Conservation (phyloP, 75 land plant species). For the Cunninghamia lanceolata region DNA sequence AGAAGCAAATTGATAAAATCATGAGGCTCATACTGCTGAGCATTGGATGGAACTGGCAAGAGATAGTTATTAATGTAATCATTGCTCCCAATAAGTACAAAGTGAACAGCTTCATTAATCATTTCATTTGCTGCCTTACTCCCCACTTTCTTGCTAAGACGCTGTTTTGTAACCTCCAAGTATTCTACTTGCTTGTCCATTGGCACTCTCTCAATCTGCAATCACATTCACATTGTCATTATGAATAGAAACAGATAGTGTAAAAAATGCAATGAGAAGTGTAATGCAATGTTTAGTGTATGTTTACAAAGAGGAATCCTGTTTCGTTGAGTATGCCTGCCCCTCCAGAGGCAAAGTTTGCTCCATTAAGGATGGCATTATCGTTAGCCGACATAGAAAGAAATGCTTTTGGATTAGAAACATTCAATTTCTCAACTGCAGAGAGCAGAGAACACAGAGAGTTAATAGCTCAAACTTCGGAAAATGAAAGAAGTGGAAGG, state of each 20-base stretch:
- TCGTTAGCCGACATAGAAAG: constrained; percentile 29
- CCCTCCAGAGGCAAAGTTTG: constrained; percentile 81
- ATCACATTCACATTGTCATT: neutral
- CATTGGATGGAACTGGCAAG: constrained; percentile 44
- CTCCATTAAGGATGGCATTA: constrained; percentile 48
- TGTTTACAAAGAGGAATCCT: constrained; percentile 62
- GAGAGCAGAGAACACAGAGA: neutral
- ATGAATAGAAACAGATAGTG: neutral
- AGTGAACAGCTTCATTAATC: constrained; percentile 45
- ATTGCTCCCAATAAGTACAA: constrained; percentile 80
- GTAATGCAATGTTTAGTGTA: neutral
- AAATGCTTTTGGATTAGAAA: constrained; percentile 55
- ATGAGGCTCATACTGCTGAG: constrained; percentile 49
- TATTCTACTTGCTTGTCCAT: constrained; percentile 64
- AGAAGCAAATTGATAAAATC: constrained; percentile 39
- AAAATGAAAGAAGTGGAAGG: too few relatives aligned
- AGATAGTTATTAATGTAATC: constrained; percentile 94
- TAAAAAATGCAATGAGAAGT: neutral
- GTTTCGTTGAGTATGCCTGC: constrained; percentile 76
- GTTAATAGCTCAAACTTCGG: neutral
- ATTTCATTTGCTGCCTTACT: constrained; percentile 36
- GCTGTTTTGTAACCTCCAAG: constrained; percentile 47
- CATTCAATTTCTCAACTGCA: constrained; percentile 61
- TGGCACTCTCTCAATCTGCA: constrained; percentile 68
- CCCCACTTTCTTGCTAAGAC: constrained; percentile 51